Percentiles rank a stretch among this genome's conserved stretches.
Conservation (phyloP, 257 asterid genomes). For the Ligustrum vulgare region DNA sequence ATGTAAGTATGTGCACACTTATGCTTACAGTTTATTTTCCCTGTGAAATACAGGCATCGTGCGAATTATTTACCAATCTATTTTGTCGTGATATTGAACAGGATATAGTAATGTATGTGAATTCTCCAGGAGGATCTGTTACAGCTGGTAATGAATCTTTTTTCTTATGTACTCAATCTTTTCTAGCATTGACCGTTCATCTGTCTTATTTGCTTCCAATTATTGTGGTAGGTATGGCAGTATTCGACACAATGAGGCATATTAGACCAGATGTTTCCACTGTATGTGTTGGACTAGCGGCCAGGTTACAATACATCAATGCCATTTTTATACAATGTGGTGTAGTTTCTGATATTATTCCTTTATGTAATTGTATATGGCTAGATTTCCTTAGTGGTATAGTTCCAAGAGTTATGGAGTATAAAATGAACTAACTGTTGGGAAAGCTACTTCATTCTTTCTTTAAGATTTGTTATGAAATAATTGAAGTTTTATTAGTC, state of each 20-base stretch:
- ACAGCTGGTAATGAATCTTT: slow-evolving; percentile 69
- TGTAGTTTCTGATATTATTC: slow-evolving; percentile 4
- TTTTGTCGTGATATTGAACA: slow-evolving; percentile 30
- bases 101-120: slow-evolving; percentile 95
- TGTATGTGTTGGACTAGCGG: slow-evolving; percentile 91
- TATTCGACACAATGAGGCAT: slow-evolving; percentile 88
- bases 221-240: slow-evolving; percentile 64
- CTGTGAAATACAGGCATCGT: neutral
- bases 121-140: slow-evolving; percentile 97
- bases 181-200: slow-evolving; percentile 6
- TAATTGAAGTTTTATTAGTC: neutral
- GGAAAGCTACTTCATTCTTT: neutral
- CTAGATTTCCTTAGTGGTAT: neutral
- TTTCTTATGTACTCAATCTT: slow-evolving; percentile 6
- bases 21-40: neutral
- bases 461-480: neutral
- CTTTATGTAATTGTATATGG: neutral
- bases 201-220: slow-evolving; percentile 25
- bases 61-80: slow-evolving; percentile 8
- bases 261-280: slow-evolving; percentile 93
- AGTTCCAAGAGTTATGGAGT: neutral
- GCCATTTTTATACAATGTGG: slow-evolving; percentile 17
- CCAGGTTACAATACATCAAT: slow-evolving; percentile 56
- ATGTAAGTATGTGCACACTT: neutral
- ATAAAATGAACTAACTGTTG: neutral